Percentiles rank a stretch among this genome's conserved stretches.
Evolutionary conservation across 306 rosid genomes (phyloP).

Genomic region (Vicia faba): DNA sequence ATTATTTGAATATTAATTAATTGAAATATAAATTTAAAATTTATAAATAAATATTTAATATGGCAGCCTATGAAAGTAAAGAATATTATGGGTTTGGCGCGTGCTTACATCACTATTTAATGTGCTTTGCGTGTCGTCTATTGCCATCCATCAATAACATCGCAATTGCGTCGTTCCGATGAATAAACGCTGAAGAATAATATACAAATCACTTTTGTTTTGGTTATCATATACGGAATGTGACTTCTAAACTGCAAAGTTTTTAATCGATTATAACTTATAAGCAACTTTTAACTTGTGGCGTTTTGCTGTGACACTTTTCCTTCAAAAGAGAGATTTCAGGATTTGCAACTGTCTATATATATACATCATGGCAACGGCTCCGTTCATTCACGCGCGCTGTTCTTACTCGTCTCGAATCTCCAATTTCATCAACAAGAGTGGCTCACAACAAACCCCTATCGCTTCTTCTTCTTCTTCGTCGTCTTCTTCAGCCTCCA

Average conservation of each 20-base stretch:
- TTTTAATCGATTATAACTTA: too few species aligned
- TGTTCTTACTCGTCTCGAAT: conserved; percentile 29
- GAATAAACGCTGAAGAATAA: too few species aligned
- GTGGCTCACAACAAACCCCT: conserved; percentile 13
- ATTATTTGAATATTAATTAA: too few species aligned
- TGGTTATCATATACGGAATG: not conserved
- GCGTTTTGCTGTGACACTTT: not conserved
- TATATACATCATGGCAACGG: conserved; percentile 35
- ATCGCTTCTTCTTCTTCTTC: not conserved
- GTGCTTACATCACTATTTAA: not conserved
- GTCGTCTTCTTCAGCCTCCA: conserved; percentile 36
- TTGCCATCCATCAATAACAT: not conserved
- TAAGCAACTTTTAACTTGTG: not conserved
- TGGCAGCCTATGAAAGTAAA: not conserved
- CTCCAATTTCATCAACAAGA: conserved; percentile 11
- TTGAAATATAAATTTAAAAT: too few species aligned
- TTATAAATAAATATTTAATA: too few species aligned
- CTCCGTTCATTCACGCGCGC: conserved; percentile 43
- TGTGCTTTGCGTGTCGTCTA: not conserved
- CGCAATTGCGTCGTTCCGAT: not conserved
- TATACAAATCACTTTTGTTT: too few species aligned
- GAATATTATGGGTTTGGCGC: not conserved
- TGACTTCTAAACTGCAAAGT: not conserved
- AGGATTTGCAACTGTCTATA: conserved; percentile 13
- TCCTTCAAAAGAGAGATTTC: conserved; percentile 11